Conservation (phyloP, 2,329 filamentous ascomycete genomes). For the Seiridium cupressi region DNA sequence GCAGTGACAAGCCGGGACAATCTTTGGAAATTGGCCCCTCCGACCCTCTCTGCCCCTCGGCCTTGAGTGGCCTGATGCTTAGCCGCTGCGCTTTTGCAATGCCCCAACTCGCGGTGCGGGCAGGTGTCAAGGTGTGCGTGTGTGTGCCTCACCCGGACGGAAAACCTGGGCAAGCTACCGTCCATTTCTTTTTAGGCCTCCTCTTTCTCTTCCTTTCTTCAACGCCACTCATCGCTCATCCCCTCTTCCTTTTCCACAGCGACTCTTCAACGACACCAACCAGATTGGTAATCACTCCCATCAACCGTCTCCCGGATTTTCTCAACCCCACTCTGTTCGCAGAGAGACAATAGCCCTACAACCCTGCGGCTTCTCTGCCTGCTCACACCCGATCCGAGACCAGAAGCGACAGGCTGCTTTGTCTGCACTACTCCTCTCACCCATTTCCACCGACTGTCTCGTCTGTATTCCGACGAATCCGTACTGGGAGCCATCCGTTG, state of each 20-base stretch:
- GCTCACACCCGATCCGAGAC: neutral
- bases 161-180: neutral
- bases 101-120: neutral
- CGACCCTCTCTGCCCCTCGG: neutral
- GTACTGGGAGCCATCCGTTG: constrained; percentile 13
- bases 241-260: neutral
- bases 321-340: neutral
- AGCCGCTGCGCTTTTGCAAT: neutral
- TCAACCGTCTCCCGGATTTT: neutral
- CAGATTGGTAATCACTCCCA: constrained; percentile 1
- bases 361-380: neutral
- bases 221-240: neutral
- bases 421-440: neutral
- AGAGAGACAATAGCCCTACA: neutral
- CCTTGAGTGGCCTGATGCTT: neutral
- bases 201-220: neutral
- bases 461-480: constrained; percentile 5
- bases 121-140: neutral
- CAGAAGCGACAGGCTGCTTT: neutral
- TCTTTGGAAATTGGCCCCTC: neutral
- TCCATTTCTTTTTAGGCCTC: constrained; percentile 2
- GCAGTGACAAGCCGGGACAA: too few relatives aligned
- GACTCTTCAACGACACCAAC: neutral
- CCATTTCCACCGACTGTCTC: neutral
- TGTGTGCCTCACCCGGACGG: neutral